Evolutionary conservation across 2,329 filamentous ascomycete genomes (phyloP), one percentile per base, ranked within the genome.

Genomic region (Phyllosticta paracitricarpa): DNA sequence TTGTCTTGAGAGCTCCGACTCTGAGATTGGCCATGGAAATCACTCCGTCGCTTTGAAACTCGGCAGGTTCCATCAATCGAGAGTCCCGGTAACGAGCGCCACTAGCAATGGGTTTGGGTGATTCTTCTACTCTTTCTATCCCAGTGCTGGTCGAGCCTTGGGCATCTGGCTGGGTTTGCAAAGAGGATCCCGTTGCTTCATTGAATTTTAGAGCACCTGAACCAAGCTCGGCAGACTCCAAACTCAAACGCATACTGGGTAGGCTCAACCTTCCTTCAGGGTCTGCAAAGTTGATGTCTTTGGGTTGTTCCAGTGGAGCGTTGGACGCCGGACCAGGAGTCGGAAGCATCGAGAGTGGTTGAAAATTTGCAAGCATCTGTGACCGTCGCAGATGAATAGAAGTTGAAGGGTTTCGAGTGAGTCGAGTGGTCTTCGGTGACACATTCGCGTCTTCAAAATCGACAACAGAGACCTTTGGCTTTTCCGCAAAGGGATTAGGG

Each of bases 1-100:
- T 91, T 25, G 91, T 89, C 63, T 89, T 91, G 78, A 94, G 85
- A 2, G 89, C 91, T 4, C 87, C 89, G 17, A 91, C 86, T 1
- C 89, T 82, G 24, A 94, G 81, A 68, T 91, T 91, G 64, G 91
- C 87, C 70, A 88, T 86, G 0, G 85, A 73, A 4, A 71, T 69
- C 17, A 75, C 65, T 0, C 73, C 74, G 54, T 72, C 70, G 2
- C 69, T 68, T 62, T 77, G 69, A 6, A 65, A 68, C 61, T 76
- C 73, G 2, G 73, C 72, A 58, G 72, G 68, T 35, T 75, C 72
- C 62, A 75, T 83, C 22, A 87, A 74, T 1, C 86, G 84, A 1
- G 85, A 85, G 63, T 81, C 83, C 64, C 85, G 82, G 56, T 72
- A 72, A 25, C 33, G 58, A 33, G 56, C 25, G 28, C 28, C 28